Conservation (phyloP, 2,329 filamentous ascomycete species). For the Clonostachys chloroleuca region DNA sequence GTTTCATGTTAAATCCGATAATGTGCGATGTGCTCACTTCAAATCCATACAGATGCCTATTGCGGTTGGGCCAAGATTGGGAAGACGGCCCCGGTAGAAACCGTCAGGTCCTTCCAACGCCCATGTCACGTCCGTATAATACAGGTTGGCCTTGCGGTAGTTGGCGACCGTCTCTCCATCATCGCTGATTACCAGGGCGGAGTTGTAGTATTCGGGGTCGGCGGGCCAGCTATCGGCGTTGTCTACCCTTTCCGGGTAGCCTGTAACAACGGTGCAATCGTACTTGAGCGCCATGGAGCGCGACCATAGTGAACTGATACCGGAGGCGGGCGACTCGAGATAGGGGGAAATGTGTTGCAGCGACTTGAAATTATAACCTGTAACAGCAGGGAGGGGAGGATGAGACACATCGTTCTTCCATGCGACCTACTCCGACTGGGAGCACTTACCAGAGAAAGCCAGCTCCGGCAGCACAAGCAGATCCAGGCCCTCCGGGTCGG, state of each 20-base stretch:
- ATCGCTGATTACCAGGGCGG: constrained; percentile 44
- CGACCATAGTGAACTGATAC: constrained; percentile 70
- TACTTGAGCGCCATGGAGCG: constrained; percentile 60
- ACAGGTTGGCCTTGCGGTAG: constrained; percentile 57
- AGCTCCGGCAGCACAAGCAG: constrained; percentile 73
- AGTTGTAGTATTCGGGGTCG: constrained; percentile 50
- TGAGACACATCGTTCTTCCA: neutral
- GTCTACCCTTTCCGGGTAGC: constrained; percentile 70
- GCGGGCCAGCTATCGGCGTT: constrained; percentile 42
- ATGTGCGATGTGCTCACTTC: constrained; percentile 35
- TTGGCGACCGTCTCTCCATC: constrained; percentile 58
- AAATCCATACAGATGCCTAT: constrained; percentile 64
- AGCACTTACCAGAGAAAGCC: constrained; percentile 61
- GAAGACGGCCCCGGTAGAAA: constrained; percentile 40
- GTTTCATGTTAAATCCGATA: neutral
- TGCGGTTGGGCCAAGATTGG: constrained; percentile 43
- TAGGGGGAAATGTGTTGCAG: constrained; percentile 62
- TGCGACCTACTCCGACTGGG: neutral
- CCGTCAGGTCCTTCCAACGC: constrained; percentile 47
- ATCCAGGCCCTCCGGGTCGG: constrained; percentile 52
- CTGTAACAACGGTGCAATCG: constrained; percentile 63
- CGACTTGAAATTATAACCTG: constrained; percentile 75
- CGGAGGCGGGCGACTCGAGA: constrained; percentile 62
- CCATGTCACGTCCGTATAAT: constrained; percentile 58
- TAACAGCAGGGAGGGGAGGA: neutral